Percentiles rank a stretch among this genome's conserved stretches.
These are phyloP conservation scores for Xylariaceae sp. DNA, from an alignment of 2,329 filamentous ascomycete genomes.

Conservation along the genomic window DNA sequence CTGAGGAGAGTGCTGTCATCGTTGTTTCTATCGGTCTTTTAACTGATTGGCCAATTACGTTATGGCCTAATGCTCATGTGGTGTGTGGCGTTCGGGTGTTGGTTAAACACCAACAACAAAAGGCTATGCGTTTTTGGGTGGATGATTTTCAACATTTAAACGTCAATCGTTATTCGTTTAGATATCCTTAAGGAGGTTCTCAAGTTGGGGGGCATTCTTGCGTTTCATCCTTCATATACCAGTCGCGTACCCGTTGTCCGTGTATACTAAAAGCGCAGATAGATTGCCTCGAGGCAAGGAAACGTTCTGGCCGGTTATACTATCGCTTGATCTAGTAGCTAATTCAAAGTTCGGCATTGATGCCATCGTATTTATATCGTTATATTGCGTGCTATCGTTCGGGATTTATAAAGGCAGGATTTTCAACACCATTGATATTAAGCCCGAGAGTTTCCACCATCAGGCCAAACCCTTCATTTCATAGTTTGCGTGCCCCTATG, in stretches of 20 bases:
- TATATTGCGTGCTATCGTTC: too few species aligned
- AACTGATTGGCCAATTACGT: slow-evolving; percentile 6
- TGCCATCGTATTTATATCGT: neutral
- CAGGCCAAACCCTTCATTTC: too few species aligned
- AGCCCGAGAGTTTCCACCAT: too few species aligned
- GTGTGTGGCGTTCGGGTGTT: slow-evolving; percentile 28
- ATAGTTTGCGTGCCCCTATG: too few species aligned
- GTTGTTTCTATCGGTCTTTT: slow-evolving; percentile 18
- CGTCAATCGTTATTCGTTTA: slow-evolving; percentile 37
- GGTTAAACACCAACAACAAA: slow-evolving; percentile 17
- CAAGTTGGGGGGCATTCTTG: slow-evolving; percentile 19
- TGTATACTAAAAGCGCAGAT: slow-evolving; percentile 42
- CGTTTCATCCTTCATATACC: slow-evolving; percentile 24
- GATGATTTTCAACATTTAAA: too few species aligned
- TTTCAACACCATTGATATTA: too few species aligned
- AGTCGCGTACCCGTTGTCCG: slow-evolving; percentile 22
- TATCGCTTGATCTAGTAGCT: slow-evolving; percentile 34
- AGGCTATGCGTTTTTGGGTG: slow-evolving; percentile 22
- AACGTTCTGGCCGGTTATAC: slow-evolving; percentile 13
- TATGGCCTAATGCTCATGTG: slow-evolving; percentile 16
- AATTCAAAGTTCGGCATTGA: slow-evolving; percentile 48
- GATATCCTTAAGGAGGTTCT: slow-evolving; percentile 37
- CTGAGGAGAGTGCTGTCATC: slow-evolving; percentile 3
- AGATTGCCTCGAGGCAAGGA: slow-evolving; percentile 40
- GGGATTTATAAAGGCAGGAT: too few species aligned